These are phyloP conservation scores for Russula ochroleuca DNA, from an alignment of 768 basidiomycete genomes.

Conservation along the genomic window DNA sequence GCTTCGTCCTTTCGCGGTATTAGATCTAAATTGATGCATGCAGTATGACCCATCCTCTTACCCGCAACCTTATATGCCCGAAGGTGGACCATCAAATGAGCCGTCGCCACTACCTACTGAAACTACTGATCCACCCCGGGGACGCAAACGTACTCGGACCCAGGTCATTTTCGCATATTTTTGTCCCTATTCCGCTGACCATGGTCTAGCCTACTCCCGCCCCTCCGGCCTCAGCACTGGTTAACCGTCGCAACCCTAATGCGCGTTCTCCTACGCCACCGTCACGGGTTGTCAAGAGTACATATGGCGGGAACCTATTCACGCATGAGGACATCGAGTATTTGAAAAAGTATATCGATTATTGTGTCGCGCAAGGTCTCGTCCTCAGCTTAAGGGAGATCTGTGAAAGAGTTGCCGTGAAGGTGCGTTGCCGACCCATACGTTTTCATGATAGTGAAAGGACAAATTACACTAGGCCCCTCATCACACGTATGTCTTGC, in stretches of 20 bases:
- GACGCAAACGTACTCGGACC: conserved; percentile 63
- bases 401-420: conserved; percentile 81
- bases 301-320: conserved; percentile 84
- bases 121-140: conserved; percentile 44
- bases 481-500: conserved; percentile 69
- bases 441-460: not conserved
- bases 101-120: conserved; percentile 35
- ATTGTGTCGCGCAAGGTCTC: conserved; percentile 82
- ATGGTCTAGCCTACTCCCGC: conserved; percentile 52
- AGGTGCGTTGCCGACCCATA: conserved; percentile 41
- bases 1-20: not conserved
- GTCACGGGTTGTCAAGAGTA: conserved; percentile 78
- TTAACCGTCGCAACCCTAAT: conserved; percentile 58
- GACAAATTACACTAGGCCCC: conserved; percentile 53
- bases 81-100: conserved; percentile 42
- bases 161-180: conserved; percentile 38
- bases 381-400: conserved; percentile 81
- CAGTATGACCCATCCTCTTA: conserved; percentile 55
- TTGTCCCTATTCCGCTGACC: conserved; percentile 12
- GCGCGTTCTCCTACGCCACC: conserved; percentile 83
- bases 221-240: conserved; percentile 60
- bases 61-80: conserved; percentile 54
- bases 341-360: conserved; percentile 84
- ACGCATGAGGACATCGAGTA: conserved; percentile 80
- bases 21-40: not conserved